Percentiles rank a stretch among this genome's conserved stretches.
Conservation (phyloP, 179 eudicot species). For the Beta lomatogona region DNA sequence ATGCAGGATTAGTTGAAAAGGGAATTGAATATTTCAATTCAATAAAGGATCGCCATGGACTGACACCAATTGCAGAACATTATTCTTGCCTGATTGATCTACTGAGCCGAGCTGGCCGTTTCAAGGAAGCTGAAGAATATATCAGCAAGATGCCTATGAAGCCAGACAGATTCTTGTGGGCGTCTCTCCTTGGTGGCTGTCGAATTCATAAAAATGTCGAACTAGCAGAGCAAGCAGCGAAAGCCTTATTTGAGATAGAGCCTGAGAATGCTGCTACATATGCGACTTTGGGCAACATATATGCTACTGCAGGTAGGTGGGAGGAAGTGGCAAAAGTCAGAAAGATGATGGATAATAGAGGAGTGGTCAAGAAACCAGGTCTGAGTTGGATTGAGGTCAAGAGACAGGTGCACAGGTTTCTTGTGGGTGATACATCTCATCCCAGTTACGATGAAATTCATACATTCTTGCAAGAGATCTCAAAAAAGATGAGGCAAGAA, state of each 20-base stretch:
- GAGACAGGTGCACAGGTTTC: slow-evolving; percentile 53
- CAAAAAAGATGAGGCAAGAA: slow-evolving; percentile 75
- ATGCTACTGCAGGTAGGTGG: slow-evolving; percentile 45
- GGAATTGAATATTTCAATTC: slow-evolving; percentile 73
- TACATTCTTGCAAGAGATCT: slow-evolving; percentile 46
- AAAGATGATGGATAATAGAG: slow-evolving; percentile 48
- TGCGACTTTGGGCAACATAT: slow-evolving; percentile 46
- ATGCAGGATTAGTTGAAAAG: slow-evolving; percentile 78
- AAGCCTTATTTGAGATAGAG: slow-evolving; percentile 41
- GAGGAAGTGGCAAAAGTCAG: slow-evolving; percentile 44
- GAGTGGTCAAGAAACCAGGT: slow-evolving; percentile 75
- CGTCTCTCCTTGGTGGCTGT: slow-evolving; percentile 65
- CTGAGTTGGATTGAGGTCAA: slow-evolving; percentile 69
- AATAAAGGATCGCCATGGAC: slow-evolving; percentile 51
- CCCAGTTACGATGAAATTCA: slow-evolving; percentile 50
- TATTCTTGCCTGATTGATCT: slow-evolving; percentile 80
- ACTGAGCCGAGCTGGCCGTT: slow-evolving; percentile 74
- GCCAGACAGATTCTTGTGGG: slow-evolving; percentile 76
- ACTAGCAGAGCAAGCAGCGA: slow-evolving; percentile 48
- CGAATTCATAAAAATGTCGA: slow-evolving; percentile 51
- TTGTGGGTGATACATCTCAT: slow-evolving; percentile 72
- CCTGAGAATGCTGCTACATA: slow-evolving; percentile 54
- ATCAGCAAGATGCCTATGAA: slow-evolving; percentile 54
- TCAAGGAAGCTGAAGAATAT: slow-evolving; percentile 66
- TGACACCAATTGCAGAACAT: slow-evolving; percentile 57